Percentiles rank a stretch among this genome's conserved stretches.
These are phyloP conservation scores for Narthecium ossifragum DNA, from an alignment of 106 monocot species.

Conservation along the genomic window DNA sequence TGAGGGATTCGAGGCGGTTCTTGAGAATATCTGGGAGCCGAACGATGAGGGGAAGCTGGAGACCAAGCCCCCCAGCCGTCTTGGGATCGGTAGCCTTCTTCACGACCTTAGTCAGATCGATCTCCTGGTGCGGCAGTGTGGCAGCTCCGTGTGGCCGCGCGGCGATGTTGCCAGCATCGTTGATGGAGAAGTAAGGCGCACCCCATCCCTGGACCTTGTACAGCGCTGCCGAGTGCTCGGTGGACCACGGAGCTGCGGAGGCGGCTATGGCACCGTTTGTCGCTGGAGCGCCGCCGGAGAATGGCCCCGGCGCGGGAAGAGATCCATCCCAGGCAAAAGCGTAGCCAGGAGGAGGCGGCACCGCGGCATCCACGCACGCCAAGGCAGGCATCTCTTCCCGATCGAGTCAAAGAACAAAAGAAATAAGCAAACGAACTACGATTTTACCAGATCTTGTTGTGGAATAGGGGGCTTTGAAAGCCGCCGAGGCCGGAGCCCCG, in stretches of 20 bases:
- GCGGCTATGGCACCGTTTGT: slow-evolving; percentile 1
- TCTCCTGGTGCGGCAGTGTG: slow-evolving; percentile 75
- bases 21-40: slow-evolving; percentile 82
- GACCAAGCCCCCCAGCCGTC: slow-evolving; percentile 64
- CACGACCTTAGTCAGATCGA: slow-evolving; percentile 90
- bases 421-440: slow-evolving; percentile 9
- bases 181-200: slow-evolving; percentile 83
- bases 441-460: slow-evolving; percentile 14
- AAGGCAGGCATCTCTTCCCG: slow-evolving; percentile 86
- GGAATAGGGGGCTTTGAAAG: slow-evolving; percentile 84
- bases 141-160: slow-evolving; percentile 53
- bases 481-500: slow-evolving; percentile 99
- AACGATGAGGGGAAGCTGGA: slow-evolving; percentile 77
- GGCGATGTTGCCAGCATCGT: slow-evolving; percentile 66
- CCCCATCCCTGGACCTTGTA: slow-evolving; percentile 95
- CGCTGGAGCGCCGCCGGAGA: slow-evolving; percentile 55
- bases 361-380: slow-evolving; percentile 60
- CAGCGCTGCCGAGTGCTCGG: slow-evolving; percentile 66
- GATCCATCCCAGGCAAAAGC: slow-evolving; percentile 45
- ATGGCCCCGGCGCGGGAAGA: slow-evolving; percentile 64
- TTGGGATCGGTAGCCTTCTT: slow-evolving; percentile 64
- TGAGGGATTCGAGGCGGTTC: slow-evolving; percentile 72
- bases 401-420: slow-evolving; percentile 22
- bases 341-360: slow-evolving; percentile 37
- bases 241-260: slow-evolving; percentile 35